Conservation (phyloP, 768 basidiomycete genomes). For the Lactarius deliciosus region DNA sequence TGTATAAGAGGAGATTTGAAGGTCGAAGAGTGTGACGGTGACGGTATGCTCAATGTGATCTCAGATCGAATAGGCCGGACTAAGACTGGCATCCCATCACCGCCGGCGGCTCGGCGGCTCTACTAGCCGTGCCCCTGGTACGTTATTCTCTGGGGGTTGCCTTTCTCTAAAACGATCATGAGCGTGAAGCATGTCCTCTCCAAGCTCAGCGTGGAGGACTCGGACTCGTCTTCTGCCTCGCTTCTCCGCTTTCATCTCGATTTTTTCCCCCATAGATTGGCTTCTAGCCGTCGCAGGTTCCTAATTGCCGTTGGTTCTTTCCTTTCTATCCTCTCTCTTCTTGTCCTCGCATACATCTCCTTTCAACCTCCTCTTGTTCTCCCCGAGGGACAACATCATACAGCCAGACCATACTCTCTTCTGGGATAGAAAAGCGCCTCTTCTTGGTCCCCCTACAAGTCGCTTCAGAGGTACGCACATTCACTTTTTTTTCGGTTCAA, state of each 20-base stretch:
- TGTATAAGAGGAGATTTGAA: slow-evolving; percentile 6
- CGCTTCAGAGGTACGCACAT: slow-evolving; percentile 51
- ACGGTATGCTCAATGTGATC: not conserved
- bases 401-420: not conserved
- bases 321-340: slow-evolving; percentile 15
- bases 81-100: not conserved
- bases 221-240: not conserved
- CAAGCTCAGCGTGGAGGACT: slow-evolving; percentile 8
- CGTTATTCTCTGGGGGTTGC: too few species aligned
- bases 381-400: not conserved
- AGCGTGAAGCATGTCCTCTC: not conserved
- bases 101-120: not conserved
- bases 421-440: slow-evolving; percentile 18
- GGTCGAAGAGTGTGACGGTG: slow-evolving; percentile 8
- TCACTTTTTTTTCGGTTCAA: too few species aligned
- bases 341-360: slow-evolving; percentile 14
- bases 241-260: slow-evolving; percentile 5
- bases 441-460: slow-evolving; percentile 51
- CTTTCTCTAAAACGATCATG: not conserved
- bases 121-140: not conserved
- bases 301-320: not conserved
- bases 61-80: slow-evolving; percentile 7
- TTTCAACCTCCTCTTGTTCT: slow-evolving; percentile 4
- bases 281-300: slow-evolving; percentile 12
- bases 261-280: not conserved